Evolutionary conservation across 768 basidiomycete genomes (phyloP).

Genomic region (Russula vinacea): DNA sequence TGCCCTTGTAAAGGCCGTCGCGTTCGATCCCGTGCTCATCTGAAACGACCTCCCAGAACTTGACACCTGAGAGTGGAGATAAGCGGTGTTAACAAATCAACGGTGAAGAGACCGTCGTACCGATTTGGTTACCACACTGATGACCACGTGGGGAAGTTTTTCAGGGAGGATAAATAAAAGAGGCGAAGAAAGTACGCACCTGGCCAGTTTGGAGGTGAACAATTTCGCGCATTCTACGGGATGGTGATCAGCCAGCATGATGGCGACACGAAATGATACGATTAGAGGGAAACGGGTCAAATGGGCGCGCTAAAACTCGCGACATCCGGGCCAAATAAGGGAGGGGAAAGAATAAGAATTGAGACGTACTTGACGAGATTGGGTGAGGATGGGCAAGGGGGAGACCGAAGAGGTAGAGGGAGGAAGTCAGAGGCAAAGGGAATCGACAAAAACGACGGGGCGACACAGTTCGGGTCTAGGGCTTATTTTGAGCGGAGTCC

Average conservation of each 20-base stretch:
- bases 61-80: constrained; percentile 60
- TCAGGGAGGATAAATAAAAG: constrained; percentile 9
- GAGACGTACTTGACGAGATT: constrained; percentile 27
- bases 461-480: constrained; percentile 27
- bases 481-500: constrained; percentile 27
- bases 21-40: constrained; percentile 96
- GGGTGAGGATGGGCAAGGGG: constrained; percentile 25
- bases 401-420: constrained; percentile 23
- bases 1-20: constrained; percentile 93
- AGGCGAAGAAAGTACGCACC: constrained; percentile 45
- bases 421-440: constrained; percentile 24
- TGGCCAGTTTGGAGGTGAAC: constrained; percentile 99
- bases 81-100: neutral
- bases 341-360: neutral
- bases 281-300: constrained; percentile 11
- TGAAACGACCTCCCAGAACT: constrained; percentile 97
- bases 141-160: constrained; percentile 29
- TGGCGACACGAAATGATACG: constrained; percentile 22
- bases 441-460: constrained; percentile 27
- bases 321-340: neutral
- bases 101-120: constrained; percentile 46
- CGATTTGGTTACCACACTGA: constrained; percentile 96
- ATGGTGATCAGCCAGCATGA: constrained; percentile 4
- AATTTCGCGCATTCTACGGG: constrained; percentile 92
- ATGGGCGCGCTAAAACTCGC: constrained; percentile 5